A percentile compares a stretch with the other conserved stretches of the same genome.
These are phyloP conservation scores for Cladophialophora yegresii DNA, from an alignment of 2,329 filamentous ascomycete species.

Conservation along the genomic window DNA sequence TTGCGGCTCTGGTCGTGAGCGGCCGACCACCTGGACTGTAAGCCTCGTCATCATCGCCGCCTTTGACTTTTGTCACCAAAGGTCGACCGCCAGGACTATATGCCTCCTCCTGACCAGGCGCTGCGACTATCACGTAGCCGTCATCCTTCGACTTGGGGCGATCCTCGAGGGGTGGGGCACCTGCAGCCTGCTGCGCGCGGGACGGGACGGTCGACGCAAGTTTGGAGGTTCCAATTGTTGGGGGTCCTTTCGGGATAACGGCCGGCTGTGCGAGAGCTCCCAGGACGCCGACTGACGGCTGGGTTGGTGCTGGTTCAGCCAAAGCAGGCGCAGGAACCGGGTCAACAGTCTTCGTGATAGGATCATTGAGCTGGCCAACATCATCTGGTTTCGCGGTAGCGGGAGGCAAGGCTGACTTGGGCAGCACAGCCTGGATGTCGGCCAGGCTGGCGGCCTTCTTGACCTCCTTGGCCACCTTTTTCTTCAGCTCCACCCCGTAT, in stretches of 20 bases:
- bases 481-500: constrained; percentile 52
- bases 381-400: neutral
- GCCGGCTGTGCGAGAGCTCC: neutral
- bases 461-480: constrained; percentile 22
- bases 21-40: constrained; percentile 49
- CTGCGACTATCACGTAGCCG: constrained; percentile 25
- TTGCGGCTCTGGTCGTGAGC: neutral
- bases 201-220: neutral
- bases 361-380: neutral
- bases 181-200: neutral
- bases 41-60: constrained; percentile 40
- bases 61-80: constrained; percentile 23
- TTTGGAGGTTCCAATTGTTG: neutral
- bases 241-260: neutral
- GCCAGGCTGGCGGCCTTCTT: constrained; percentile 29
- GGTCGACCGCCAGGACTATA: constrained; percentile 60
- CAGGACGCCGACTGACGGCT: neutral
- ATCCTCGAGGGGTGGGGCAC: neutral
- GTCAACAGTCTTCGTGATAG: neutral
- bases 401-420: constrained; percentile 8
- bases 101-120: constrained; percentile 40
- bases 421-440: constrained; percentile 24
- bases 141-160: constrained; percentile 19
- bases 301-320: neutral
- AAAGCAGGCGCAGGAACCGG: neutral